phyloP scores from a whole-genome alignment of 108 stramenopile species.

The Cyclotella atomus region DNA sequence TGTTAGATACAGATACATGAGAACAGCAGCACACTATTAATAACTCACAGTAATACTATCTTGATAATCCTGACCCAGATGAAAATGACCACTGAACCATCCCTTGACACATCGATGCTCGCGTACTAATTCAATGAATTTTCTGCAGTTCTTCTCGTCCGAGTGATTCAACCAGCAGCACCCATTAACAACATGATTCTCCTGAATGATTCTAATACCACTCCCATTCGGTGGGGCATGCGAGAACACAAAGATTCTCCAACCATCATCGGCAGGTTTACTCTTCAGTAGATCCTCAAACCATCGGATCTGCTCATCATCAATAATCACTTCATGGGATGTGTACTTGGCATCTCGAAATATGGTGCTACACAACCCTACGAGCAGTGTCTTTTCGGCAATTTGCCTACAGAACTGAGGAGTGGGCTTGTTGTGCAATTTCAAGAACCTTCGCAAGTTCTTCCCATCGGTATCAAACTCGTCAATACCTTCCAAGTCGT shows the following conservation, averaged over 20 bases:
- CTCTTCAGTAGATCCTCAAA: conserved; percentile 72
- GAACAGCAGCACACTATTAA: background rate
- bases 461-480: conserved; percentile 90
- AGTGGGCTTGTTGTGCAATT: conserved; percentile 64
- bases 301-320: conserved; percentile 89
- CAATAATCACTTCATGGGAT: conserved; percentile 92
- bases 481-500: conserved; percentile 93
- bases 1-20: too few species aligned
- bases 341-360: conserved; percentile 91
- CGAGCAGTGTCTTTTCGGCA: conserved; percentile 88
- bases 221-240: conserved; percentile 93
- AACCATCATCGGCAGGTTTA: conserved; percentile 85
- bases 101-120: conserved; percentile 86
- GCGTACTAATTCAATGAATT: conserved; percentile 81
- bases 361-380: conserved; percentile 80
- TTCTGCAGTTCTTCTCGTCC: conserved; percentile 52
- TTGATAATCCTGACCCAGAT: conserved; percentile 82
- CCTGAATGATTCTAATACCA: conserved; percentile 91
- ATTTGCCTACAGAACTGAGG: conserved; percentile 86
- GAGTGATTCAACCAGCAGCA: conserved; percentile 89
- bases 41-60: conserved; percentile 50
- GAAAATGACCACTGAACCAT: conserved; percentile 96
- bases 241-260: conserved; percentile 94
- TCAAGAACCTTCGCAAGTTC: conserved; percentile 76
- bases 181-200: conserved; percentile 86